Conservation (phyloP, 1,284 basidiomycete species). For the Leccinum variabile region DNA sequence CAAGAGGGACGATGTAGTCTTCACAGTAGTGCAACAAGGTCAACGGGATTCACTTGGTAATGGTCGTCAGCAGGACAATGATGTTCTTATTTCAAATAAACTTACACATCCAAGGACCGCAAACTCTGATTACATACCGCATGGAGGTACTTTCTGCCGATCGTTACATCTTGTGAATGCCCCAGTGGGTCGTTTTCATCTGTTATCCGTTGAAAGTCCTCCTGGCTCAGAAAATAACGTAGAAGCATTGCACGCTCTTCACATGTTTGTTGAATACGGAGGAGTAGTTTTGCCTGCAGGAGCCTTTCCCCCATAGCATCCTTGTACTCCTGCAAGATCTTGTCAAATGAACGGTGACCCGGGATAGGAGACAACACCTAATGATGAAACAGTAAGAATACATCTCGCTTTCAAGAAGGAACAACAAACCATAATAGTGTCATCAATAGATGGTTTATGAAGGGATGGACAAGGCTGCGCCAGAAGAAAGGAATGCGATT, state of each 20-base stretch:
- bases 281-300: neutral
- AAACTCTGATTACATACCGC: too few species aligned
- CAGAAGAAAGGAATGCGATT: neutral
- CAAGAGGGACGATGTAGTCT: too few species aligned
- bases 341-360: neutral
- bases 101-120: too few species aligned
- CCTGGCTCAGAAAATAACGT: neutral
- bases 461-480: neutral
- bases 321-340: neutral
- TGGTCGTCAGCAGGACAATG: too few species aligned
- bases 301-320: neutral
- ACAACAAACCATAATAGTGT: neutral
- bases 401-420: neutral
- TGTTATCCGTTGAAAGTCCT: neutral
- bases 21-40: too few species aligned
- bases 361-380: neutral
- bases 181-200: neutral
- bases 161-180: too few species aligned
- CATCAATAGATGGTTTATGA: neutral
- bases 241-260: neutral
- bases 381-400: neutral
- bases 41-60: too few species aligned
- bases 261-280: neutral
- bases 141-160: too few species aligned
- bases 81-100: too few species aligned